These are phyloP conservation scores for Wickerhamomyces rabaulensis DNA, from an alignment of 805 yeast species.

Conservation along the genomic window DNA sequence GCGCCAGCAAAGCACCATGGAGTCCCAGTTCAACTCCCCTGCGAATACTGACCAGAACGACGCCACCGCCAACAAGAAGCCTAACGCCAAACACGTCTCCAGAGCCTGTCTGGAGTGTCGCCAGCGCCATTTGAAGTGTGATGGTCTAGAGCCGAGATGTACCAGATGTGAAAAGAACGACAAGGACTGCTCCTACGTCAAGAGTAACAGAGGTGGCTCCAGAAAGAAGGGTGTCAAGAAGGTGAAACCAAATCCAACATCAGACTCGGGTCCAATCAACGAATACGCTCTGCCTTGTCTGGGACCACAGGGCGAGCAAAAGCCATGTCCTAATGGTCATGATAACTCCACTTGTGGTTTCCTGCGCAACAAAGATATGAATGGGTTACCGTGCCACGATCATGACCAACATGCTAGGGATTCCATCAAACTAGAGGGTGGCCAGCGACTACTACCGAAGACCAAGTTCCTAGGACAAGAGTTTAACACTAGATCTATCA, in stretches of 20 bases:
- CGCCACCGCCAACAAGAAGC: conserved; percentile 2
- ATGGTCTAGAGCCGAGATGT: conserved; percentile 42
- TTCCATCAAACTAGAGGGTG: conserved; percentile 8
- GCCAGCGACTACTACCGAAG: neutral
- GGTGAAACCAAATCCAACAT: conserved; percentile 1
- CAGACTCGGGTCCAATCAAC: neutral
- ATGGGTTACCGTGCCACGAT: conserved; percentile 17
- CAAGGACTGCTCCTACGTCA: conserved; percentile 41
- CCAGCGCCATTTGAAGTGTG: conserved; percentile 45
- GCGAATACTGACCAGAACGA: neutral
- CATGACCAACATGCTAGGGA: conserved; percentile 3
- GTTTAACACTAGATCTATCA: conserved; percentile 19
- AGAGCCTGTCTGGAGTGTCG: conserved; percentile 50
- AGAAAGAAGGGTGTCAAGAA: conserved; percentile 42
- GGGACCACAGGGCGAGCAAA: conserved; percentile 5
- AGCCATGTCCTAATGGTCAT: conserved; percentile 23
- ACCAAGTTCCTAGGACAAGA: conserved; percentile 5
- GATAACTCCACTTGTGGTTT: conserved; percentile 16
- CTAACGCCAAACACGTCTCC: conserved; percentile 35
- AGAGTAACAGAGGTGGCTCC: conserved; percentile 50
- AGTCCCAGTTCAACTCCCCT: neutral
- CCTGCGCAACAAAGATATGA: conserved; percentile 10
- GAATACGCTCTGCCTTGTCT: conserved; percentile 18
- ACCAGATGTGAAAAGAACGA: conserved; percentile 31
- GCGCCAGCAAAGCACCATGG: neutral